These are phyloP conservation scores for Sclerotinia spermophila DNA, from an alignment of 2,329 filamentous ascomycete genomes.

Conservation along the genomic window DNA sequence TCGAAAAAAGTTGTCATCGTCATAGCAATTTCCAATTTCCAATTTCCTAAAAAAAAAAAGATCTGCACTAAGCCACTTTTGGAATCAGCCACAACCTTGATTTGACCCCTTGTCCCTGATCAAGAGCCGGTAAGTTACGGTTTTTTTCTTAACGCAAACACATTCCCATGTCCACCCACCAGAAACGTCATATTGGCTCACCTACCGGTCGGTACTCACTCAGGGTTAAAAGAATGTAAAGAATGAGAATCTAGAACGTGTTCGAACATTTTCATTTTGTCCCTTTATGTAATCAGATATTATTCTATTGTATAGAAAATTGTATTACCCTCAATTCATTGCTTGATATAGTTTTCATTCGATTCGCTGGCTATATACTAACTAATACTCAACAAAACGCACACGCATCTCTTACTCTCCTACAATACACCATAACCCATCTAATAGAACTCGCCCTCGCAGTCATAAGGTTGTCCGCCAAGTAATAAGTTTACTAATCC, in stretches of 20 bases:
- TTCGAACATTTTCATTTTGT: background rate
- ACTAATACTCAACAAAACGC: background rate
- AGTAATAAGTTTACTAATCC: background rate
- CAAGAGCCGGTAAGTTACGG: background rate
- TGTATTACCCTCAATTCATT: background rate
- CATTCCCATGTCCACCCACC: background rate
- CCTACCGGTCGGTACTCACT: background rate
- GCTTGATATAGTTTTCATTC: background rate
- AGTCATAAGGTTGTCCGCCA: background rate
- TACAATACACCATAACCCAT: background rate
- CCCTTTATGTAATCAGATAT: background rate
- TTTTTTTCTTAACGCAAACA: background rate
- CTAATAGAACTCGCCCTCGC: background rate
- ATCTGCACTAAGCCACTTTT: background rate
- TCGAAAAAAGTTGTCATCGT: background rate
- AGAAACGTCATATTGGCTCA: background rate
- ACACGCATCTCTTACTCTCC: background rate
- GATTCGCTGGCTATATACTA: background rate
- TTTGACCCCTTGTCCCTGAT: background rate
- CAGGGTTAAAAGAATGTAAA: background rate
- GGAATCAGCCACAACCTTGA: conserved; percentile 7
- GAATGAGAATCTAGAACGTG: background rate
- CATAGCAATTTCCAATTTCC: background rate
- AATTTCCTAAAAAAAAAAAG: background rate
- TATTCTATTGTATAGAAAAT: background rate